Evolutionary conservation across 768 basidiomycete genomes (phyloP), one percentile per base, ranked within the genome.

Genomic region (Cyclocybe cylindracea): DNA sequence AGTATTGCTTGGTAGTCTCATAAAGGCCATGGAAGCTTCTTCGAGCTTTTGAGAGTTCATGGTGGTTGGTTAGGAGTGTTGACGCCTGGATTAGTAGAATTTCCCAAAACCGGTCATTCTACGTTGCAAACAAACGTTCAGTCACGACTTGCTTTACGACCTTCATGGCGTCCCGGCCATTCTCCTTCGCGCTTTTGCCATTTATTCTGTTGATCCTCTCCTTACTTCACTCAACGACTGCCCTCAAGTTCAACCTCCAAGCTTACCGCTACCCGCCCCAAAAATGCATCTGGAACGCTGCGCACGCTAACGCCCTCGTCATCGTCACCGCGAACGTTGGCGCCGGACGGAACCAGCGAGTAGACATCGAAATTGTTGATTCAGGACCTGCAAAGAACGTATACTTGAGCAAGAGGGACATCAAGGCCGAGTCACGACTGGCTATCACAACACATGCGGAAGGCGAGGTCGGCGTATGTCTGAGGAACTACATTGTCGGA

Each of bases 211-310:
- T 68, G 52, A 52, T 66, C 52, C 59, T 64, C 53, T 51, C 66
- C 34, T 46, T 70, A 35, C 60, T 75, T 11, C 60, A 73, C 36
- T 56, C 65, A 13, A 57, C 62, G 13, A 60, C 66, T 4, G 91
- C 90, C 44, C 90, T 99, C 73, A 98, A 98, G 71, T 97, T 98
- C 69, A 66, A 78, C 35, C 75, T 97, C 18, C 81, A 72, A 32
- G 85, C 94, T 1, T 79, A 78, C 55, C 83, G 84, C 54, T 82
- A 87, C 59, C 94, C 96, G 0, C 71, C 77, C 24, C 63, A 80
- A 57, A 94, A 93, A 71, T 98, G 96, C 71, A 87, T 98, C 50
- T 99, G 97, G 97, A 97, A 99, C 66, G 76, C 88, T 18, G 96
- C 87, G 7, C 90, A 94, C 63, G 72, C 79, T 5, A 86, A 93